Evolutionary conservation across 106 monocot species (phyloP).

Genomic region (Dactylorhiza incarnata): DNA sequence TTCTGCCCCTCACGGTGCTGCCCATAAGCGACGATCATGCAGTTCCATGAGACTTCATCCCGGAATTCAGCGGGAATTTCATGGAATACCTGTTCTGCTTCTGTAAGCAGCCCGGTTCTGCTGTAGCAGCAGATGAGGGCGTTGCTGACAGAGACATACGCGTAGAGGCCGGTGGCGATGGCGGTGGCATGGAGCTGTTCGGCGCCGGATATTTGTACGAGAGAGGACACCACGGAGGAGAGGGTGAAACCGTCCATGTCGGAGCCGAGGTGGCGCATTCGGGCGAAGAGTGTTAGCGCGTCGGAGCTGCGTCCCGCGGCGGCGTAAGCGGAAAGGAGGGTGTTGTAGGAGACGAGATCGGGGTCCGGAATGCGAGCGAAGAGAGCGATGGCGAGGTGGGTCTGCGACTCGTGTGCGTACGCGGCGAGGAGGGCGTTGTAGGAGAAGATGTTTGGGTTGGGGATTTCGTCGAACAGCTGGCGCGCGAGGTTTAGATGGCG

Average conservation of each 20-base stretch:
- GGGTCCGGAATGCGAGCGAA: constrained; percentile 44
- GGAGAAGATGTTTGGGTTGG: constrained; percentile 61
- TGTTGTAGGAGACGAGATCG: constrained; percentile 70
- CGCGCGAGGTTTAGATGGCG: constrained; percentile 26
- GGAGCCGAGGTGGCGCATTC: constrained; percentile 13
- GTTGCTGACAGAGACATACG: constrained; percentile 43
- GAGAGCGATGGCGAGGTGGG: constrained; percentile 14
- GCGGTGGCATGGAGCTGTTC: constrained; percentile 33
- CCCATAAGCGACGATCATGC: constrained; percentile 79
- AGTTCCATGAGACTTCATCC: constrained; percentile 71
- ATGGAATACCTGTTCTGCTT: constrained; percentile 33
- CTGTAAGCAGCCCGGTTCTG: constrained; percentile 15
- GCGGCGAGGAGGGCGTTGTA: constrained; percentile 70
- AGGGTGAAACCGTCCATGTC: constrained; percentile 46
- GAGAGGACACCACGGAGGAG: constrained; percentile 39
- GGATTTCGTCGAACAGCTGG: constrained; percentile 60
- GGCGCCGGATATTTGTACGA: neutral
- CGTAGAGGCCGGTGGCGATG: constrained; percentile 26
- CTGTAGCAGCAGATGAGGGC: constrained; percentile 45
- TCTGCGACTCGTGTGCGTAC: constrained; percentile 19
- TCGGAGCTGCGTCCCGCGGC: constrained; percentile 8
- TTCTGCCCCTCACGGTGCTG: constrained; percentile 38
- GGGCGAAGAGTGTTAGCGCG: constrained; percentile 26
- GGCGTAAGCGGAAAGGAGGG: constrained; percentile 42
- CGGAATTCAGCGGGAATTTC: constrained; percentile 4